Conservation (phyloP, 1,139 yeast species). For the Taphrina confusa region DNA sequence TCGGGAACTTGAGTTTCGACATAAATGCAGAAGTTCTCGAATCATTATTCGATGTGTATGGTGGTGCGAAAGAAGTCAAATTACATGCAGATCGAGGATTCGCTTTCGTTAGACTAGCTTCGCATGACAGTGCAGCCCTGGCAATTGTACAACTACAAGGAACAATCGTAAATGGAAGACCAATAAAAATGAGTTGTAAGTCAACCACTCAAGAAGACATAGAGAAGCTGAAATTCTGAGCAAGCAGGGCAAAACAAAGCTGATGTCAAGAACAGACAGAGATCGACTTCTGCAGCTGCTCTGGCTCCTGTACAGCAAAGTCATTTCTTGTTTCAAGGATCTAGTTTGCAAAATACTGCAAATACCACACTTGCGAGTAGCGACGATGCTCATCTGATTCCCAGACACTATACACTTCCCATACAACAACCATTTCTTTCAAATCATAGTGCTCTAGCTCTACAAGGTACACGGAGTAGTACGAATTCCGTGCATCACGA, state of each 20-base stretch:
- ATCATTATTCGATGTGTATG: slow-evolving; percentile 77
- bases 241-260: not conserved
- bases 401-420: not conserved
- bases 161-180: slow-evolving; percentile 73
- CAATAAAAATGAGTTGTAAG: slow-evolving; percentile 72
- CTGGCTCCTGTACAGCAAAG: not conserved
- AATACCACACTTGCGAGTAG: not conserved
- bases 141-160: slow-evolving; percentile 82
- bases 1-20: slow-evolving; percentile 80
- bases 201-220: too few species aligned
- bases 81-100: slow-evolving; percentile 79
- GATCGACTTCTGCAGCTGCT: not conserved
- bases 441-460: too few species aligned
- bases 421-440: too few species aligned
- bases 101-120: slow-evolving; percentile 82
- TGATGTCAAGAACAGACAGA: not conserved
- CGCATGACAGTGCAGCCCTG: slow-evolving; percentile 84
- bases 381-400: not conserved
- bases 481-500: too few species aligned
- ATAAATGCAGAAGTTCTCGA: slow-evolving; percentile 71
- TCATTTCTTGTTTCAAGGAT: not conserved
- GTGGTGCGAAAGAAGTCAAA: slow-evolving; percentile 77
- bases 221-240: not conserved
- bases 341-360: not conserved
- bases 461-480: too few species aligned